A percentile compares a stretch with the other conserved stretches of the same genome.
Evolutionary conservation across 2,329 filamentous ascomycete species (phyloP).

Genomic region (Xylariaceae sp.): DNA sequence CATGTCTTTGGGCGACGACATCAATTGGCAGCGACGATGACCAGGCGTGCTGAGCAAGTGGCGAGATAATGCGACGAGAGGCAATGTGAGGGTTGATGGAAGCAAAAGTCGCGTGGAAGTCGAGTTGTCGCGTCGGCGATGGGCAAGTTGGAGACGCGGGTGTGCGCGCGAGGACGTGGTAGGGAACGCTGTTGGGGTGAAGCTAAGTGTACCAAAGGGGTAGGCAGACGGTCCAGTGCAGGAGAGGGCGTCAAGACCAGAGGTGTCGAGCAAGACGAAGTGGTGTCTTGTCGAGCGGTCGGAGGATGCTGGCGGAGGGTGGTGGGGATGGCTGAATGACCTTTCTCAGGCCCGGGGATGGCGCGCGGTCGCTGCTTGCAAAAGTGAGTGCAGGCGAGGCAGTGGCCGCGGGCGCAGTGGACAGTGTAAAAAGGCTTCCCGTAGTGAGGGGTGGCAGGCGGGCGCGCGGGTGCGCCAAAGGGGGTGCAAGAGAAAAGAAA

Average conservation of each 20-base stretch:
- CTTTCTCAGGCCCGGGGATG: too few relatives aligned
- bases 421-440: conserved; percentile 26
- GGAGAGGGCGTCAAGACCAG: too few relatives aligned
- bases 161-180: background rate
- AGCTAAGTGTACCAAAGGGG: background rate
- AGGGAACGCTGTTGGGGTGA: background rate
- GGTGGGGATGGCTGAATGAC: too few relatives aligned
- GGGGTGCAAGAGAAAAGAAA: conserved; percentile 54
- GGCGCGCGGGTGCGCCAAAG: conserved; percentile 46
- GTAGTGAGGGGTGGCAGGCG: conserved; percentile 26
- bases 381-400: conserved; percentile 31
- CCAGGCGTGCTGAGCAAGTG: conserved; percentile 2
- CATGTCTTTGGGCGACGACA: conserved; percentile 28
- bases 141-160: conserved; percentile 8
- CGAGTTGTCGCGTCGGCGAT: background rate
- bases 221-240: too few relatives aligned
- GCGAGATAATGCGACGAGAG: conserved; percentile 10
- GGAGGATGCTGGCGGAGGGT: too few relatives aligned
- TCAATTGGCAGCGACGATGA: conserved; percentile 12
- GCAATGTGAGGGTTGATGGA: conserved; percentile 2
- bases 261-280: too few relatives aligned
- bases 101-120: background rate
- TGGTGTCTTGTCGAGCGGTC: too few relatives aligned
- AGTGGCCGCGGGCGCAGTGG: conserved; percentile 31
- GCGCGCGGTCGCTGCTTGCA: background rate